Evolutionary conservation across 352 stramenopile genomes (phyloP), one percentile per base, ranked within the genome.

Genomic region (Globisporangium paddicum): DNA sequence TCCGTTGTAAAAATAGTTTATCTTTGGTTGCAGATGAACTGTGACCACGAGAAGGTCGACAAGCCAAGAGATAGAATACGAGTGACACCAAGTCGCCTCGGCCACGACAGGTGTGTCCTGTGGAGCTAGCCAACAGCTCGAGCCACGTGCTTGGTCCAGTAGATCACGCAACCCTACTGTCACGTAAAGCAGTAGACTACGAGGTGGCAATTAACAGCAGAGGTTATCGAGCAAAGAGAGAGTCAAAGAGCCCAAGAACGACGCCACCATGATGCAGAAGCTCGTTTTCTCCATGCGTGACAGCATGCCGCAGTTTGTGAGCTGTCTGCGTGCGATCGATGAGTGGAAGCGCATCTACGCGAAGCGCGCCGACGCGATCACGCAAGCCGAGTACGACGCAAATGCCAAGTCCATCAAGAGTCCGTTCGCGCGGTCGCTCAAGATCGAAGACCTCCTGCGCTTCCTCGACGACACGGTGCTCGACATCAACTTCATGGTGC

Each of bases 401-500:
- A 89, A 86, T 34, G 71, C 68, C n/a, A 90, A 86, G 42, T 85
- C 84, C 63, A 68, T 88, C 64, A 93, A 91, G 63, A 94, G 80
- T 28, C 62, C 80, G 18, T 85, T 88, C 47, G 71, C 82, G 40
- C 69, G 75, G 35, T 91, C 79, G 4, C 71, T 76, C 34, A 75
- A 76, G 37, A 52, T 89, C 35, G 77, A 91, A 14, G 81, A 90
- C 55, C 56, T 93, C 49, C 28, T 83, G 50, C 71, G 77, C 2
- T 93, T 89, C 52, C 63, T 93, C 32, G 79, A 89, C 40, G 82
- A 91, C 55, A 90, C 81, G 2, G 69, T 73, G 19, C 50, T 91
- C 34, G 82, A 95, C 55, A 89, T 92, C 46, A 84, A 90, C 51
- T 93, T 91, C 38, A 90, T 91, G 78, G 77, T 88, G 47, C 80